phyloP scores from a whole-genome alignment of 306 rosid species.

The Ormosia semicastrata region DNA sequence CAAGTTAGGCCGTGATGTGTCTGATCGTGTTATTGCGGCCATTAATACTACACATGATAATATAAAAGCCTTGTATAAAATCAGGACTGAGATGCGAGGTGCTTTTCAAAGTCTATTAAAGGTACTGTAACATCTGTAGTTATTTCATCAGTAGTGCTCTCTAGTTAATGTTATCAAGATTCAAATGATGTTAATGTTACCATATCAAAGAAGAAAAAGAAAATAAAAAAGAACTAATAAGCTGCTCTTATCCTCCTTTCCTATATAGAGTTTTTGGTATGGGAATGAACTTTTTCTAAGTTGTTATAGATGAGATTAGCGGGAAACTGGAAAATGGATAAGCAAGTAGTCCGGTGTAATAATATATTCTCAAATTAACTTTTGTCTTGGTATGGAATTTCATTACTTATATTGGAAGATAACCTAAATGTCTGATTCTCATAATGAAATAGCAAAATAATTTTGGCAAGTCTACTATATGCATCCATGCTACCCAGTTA shows the following conservation, averaged over 20 bases:
- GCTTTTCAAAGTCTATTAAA: conserved; percentile 74
- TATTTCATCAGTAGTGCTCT: not conserved
- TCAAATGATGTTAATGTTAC: not conserved
- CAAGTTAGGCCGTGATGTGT: conserved; percentile 54
- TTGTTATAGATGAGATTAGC: not conserved
- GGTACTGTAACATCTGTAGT: conserved; percentile 47
- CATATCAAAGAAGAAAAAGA: not conserved
- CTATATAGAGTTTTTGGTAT: not conserved
- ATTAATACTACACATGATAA: conserved; percentile 56
- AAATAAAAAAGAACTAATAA: not conserved
- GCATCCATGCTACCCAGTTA: not conserved
- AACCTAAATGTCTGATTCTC: not conserved
- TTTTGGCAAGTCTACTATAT: conserved; percentile 11
- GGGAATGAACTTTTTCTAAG: not conserved
- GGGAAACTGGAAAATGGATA: not conserved
- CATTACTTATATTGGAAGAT: not conserved
- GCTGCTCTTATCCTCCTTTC: not conserved
- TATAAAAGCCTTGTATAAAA: conserved; percentile 69
- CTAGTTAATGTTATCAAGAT: not conserved
- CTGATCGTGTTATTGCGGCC: conserved; percentile 57
- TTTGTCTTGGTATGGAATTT: conserved; percentile 5
- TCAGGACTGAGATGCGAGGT: conserved; percentile 77
- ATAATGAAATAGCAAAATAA: conserved; percentile 8
- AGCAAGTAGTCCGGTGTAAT: not conserved
- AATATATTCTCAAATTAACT: not conserved